phyloP scores from a whole-genome alignment of 768 basidiomycete genomes.

The Suillus americanus region DNA sequence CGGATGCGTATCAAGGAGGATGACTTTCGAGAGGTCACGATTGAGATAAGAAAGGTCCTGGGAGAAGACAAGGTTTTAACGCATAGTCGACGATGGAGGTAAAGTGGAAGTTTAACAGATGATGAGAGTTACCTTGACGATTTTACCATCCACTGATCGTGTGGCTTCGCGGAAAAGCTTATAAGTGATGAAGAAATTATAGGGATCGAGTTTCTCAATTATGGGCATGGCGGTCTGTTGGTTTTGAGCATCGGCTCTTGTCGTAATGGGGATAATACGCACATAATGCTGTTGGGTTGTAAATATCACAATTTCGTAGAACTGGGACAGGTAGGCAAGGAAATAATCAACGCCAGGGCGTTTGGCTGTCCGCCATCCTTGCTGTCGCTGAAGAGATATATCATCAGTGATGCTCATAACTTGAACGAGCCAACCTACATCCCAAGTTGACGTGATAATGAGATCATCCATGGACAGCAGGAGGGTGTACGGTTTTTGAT shows the following conservation, averaged over 20 bases:
- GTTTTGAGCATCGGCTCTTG: conserved; percentile 5
- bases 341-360: conserved; percentile 98
- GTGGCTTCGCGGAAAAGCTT: conserved; percentile 93
- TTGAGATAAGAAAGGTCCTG: conserved; percentile 94
- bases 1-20: conserved; percentile 81
- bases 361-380: conserved; percentile 98
- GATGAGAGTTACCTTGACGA: conserved; percentile 68
- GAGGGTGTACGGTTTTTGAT: conserved; percentile 90
- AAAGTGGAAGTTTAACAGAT: neutral
- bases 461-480: conserved; percentile 91
- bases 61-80: neutral
- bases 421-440: conserved; percentile 57
- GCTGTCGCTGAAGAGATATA: conserved; percentile 61
- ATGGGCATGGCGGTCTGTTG: conserved; percentile 84
- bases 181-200: conserved; percentile 85
- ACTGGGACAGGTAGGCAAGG: conserved; percentile 94
- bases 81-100: no score
- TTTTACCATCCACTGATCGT: conserved; percentile 73
- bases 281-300: conserved; percentile 90
- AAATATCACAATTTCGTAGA: conserved; percentile 97
- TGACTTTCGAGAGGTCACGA: conserved; percentile 87
- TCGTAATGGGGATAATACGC: conserved; percentile 31
- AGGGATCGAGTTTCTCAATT: conserved; percentile 92
- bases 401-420: neutral
- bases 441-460: conserved; percentile 90